Percentiles rank a stretch among this genome's conserved stretches.
Conservation (phyloP, 2,329 filamentous ascomycete genomes). For the Trichoderma koningiopsis region DNA sequence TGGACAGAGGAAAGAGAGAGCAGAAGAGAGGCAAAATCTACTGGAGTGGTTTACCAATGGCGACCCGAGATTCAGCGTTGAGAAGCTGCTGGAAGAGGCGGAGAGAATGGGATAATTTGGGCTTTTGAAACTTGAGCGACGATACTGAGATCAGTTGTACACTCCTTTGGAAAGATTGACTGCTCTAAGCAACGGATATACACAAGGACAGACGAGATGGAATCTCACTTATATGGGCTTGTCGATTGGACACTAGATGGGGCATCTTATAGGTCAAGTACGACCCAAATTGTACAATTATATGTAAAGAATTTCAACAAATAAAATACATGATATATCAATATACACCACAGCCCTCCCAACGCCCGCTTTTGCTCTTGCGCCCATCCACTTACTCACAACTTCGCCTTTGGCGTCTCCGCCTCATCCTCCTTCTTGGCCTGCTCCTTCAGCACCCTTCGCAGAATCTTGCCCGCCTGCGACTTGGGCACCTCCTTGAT, state of each 20-base stretch:
- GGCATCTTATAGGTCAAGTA: neutral
- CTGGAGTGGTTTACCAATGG: constrained; percentile 81
- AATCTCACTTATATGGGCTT: constrained; percentile 5
- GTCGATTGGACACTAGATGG: constrained; percentile 6
- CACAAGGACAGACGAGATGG: neutral
- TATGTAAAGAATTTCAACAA: neutral
- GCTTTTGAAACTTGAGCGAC: too few species aligned
- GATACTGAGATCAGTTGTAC: neutral
- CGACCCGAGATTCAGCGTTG: constrained; percentile 77
- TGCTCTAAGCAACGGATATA: neutral
- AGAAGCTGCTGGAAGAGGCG: constrained; percentile 83
- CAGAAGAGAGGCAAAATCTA: constrained; percentile 66
- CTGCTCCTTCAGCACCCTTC: constrained; percentile 52
- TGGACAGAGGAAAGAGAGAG: constrained; percentile 55
- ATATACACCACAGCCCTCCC: neutral
- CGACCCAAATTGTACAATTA: constrained; percentile 7
- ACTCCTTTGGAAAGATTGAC: neutral
- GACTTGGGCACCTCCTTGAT: constrained; percentile 72
- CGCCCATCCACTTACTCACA: constrained; percentile 34
- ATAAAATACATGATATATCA: neutral
- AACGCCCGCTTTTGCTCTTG: neutral
- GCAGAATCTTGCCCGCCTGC: constrained; percentile 53
- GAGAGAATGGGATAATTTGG: constrained; percentile 66
- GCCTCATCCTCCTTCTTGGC: constrained; percentile 40
- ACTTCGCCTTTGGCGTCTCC: constrained; percentile 37